These are phyloP conservation scores for Diaporthe nobilis DNA, from an alignment of 2,329 filamentous ascomycete species.

Conservation along the genomic window DNA sequence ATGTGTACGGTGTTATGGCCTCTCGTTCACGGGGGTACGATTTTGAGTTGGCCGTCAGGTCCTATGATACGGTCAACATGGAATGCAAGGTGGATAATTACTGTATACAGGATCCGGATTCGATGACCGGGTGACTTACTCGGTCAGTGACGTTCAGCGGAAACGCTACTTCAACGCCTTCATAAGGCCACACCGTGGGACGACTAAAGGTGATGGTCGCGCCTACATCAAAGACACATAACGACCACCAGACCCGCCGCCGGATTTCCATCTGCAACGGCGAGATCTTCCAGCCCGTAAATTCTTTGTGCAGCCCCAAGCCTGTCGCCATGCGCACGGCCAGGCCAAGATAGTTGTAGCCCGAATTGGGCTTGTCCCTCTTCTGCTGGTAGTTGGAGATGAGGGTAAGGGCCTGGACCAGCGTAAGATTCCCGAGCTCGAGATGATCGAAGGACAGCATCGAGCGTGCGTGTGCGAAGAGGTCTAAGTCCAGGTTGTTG, in stretches of 20 bases:
- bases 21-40: constrained; percentile 51
- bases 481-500: constrained; percentile 60
- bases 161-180: constrained; percentile 45
- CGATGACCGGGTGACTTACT: constrained; percentile 23
- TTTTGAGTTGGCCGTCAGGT: constrained; percentile 51
- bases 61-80: constrained; percentile 12
- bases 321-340: constrained; percentile 63
- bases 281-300: constrained; percentile 51
- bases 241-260: constrained; percentile 54
- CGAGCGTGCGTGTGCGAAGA: constrained; percentile 60
- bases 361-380: constrained; percentile 63
- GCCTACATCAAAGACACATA: constrained; percentile 60
- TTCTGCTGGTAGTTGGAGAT: constrained; percentile 58
- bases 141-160: constrained; percentile 46
- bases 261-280: constrained; percentile 52
- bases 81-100: neutral
- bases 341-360: constrained; percentile 63
- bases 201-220: constrained; percentile 54
- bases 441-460: constrained; percentile 41
- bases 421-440: constrained; percentile 45
- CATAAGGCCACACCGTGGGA: constrained; percentile 45
- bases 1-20: constrained; percentile 58
- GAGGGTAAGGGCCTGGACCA: constrained; percentile 51
- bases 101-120: neutral
- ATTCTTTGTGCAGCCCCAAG: constrained; percentile 62